phyloP scores from a whole-genome alignment of 129 eudicot genomes.

The Flaveria sonorensis region DNA sequence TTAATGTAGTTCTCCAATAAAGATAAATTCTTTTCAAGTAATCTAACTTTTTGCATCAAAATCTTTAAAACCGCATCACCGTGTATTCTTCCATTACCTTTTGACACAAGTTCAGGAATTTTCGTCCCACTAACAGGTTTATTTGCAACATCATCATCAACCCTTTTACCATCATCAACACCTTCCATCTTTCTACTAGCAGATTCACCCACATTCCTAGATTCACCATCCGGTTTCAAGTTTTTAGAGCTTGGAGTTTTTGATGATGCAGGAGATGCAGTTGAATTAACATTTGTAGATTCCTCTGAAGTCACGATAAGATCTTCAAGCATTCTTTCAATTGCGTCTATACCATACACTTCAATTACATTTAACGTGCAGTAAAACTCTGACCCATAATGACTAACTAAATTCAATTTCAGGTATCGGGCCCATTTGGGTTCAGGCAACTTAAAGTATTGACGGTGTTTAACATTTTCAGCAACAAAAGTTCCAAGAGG shows the following conservation, averaged over 20 bases:
- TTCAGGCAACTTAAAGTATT: conserved; percentile 72
- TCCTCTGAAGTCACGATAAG: conserved; percentile 70
- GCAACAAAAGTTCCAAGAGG: conserved; percentile 80
- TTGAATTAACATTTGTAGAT: conserved; percentile 46
- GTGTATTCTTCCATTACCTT: conserved; percentile 70
- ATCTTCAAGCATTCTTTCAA: conserved; percentile 96
- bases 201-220: conserved; percentile 34
- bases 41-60: conserved; percentile 80
- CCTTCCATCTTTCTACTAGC: conserved; percentile 46
- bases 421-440: conserved; percentile 88
- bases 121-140: conserved; percentile 37
- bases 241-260: conserved; percentile 36
- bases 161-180: conserved; percentile 52
- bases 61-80: conserved; percentile 87
- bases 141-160: conserved; percentile 42
- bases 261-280: conserved; percentile 37
- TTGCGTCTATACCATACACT: conserved; percentile 93
- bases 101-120: conserved; percentile 51
- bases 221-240: conserved; percentile 39
- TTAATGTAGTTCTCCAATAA: conserved; percentile 75
- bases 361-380: conserved; percentile 79
- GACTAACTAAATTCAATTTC: conserved; percentile 71
- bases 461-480: conserved; percentile 77
- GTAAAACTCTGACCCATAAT: conserved; percentile 91
- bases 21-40: conserved; percentile 71